A percentile compares a stretch with the other conserved stretches of the same genome.
These are phyloP conservation scores for Blastomyces parvus DNA, from an alignment of 2,329 filamentous ascomycete species.

Conservation along the genomic window DNA sequence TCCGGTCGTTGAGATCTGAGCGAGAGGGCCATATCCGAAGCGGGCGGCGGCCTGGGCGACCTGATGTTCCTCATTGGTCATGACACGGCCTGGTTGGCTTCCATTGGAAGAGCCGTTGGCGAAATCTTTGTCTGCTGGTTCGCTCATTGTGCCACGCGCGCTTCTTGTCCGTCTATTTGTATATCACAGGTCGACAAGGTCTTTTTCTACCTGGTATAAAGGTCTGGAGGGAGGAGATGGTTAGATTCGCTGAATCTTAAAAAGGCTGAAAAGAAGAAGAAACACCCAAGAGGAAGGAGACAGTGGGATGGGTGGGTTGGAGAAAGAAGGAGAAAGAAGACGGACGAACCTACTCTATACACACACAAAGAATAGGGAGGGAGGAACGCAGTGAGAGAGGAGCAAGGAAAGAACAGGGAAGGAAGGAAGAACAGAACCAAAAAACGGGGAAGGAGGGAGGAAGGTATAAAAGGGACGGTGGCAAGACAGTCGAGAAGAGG, in stretches of 20 bases:
- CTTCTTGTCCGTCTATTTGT: background rate
- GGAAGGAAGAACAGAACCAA: background rate
- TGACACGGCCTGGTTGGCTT: conserved; percentile 15
- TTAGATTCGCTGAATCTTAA: background rate
- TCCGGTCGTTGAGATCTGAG: conserved; percentile 39
- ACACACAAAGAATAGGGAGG: background rate
- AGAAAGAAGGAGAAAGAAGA: background rate
- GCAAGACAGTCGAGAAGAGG: background rate
- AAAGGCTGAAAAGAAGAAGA: background rate
- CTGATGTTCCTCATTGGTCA: conserved; percentile 38
- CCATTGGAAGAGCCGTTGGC: conserved; percentile 3
- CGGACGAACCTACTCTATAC: background rate
- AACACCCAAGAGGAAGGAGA: background rate
- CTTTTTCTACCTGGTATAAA: background rate
- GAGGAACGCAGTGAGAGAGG: background rate
- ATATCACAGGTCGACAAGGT: background rate
- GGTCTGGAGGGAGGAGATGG: background rate
- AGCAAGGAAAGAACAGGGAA: background rate
- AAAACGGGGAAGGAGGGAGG: background rate
- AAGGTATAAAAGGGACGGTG: background rate
- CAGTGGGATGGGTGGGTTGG: background rate
- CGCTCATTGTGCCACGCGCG: background rate
- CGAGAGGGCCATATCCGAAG: conserved; percentile 44
- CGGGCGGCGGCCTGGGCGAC: conserved; percentile 37
- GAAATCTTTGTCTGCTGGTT: conserved; percentile 8